Base-by-base conservation (phyloP, 768 basidiomycete genomes). In the Lentinus brumalis region DNA sequence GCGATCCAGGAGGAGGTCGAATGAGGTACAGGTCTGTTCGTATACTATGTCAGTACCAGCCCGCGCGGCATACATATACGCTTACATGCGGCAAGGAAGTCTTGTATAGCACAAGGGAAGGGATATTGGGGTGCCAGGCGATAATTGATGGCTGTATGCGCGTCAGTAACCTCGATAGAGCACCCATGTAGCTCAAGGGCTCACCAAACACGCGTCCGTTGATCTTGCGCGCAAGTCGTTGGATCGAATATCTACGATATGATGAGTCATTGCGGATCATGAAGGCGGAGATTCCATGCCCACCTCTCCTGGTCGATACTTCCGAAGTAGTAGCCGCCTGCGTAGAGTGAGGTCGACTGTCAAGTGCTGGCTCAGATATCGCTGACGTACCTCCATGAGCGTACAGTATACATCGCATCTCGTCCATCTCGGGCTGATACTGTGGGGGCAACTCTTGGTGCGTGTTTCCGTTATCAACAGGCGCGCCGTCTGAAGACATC, bases 91-190 rank as follows among this genome's bases (percentile, higher is more conserved):
- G 96, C 92, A 11, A 98, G 70, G 38, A 87, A 77, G 73, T 98
- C 96, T 67, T 97, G 95, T 7, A 98, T 75, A 1, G 89, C 92
- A 65, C 92, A 94, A 14, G 96, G 96, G 71, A 97, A 98, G 1
- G 96, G 96, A 67, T 96, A 98, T 74, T 98, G 96, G 0, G 96
- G 96, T 14, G 96, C 91, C n/a, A 96, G 83, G 41, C 90, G 83
- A 68, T 92, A 92, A 64, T 90, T 89, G 56, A 92, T 80, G 59
- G 89, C 89, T 91, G 61, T 11, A 56, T 74, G 31, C 44, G 21
- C 59, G 32, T 40, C 14, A 32, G 10, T 45, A 47, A 46, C 55
- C 5, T 26, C 31, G 8, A 29, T 12, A 11, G 2, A 18, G 9
- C 18, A 7, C 4, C 4, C 3, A n/a, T 51, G 40, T 16, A 31